Evolutionary conservation across 2,329 filamentous ascomycete species (phyloP).

Genomic region (Teratosphaeria epicoccoides): DNA sequence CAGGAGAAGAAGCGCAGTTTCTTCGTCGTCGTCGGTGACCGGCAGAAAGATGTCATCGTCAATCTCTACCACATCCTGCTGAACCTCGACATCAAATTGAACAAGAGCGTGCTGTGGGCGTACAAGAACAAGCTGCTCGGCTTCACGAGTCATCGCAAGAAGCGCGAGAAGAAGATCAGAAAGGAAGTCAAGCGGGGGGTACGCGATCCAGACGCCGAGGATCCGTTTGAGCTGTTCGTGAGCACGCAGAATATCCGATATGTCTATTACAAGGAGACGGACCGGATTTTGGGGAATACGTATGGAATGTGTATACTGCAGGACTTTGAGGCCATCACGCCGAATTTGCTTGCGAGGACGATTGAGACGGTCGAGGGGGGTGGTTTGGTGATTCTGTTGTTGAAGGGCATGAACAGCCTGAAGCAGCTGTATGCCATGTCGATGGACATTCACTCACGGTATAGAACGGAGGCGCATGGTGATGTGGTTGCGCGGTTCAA

Average conservation of each 20-base stretch:
- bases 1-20: constrained; percentile 97
- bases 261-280: constrained; percentile 99
- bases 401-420: constrained; percentile 94
- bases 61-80: constrained; percentile 90
- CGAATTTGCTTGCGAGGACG: constrained; percentile 88
- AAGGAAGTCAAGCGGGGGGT: constrained; percentile 94
- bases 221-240: constrained; percentile 95
- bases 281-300: constrained; percentile 95
- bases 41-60: constrained; percentile 92
- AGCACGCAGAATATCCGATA: constrained; percentile 96
- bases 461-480: constrained; percentile 88
- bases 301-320: constrained; percentile 98
- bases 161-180: constrained; percentile 96
- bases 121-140: constrained; percentile 97
- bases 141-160: constrained; percentile 93
- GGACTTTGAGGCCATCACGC: constrained; percentile 94
- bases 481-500: constrained; percentile 96
- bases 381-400: constrained; percentile 74
- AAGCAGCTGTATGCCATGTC: constrained; percentile 94
- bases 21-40: constrained; percentile 91
- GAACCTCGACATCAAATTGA: constrained; percentile 79
- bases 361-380: constrained; percentile 97
- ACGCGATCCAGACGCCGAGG: constrained; percentile 81
- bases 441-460: constrained; percentile 96
- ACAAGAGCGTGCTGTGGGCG: constrained; percentile 94